Evolutionary conservation across 495 filamentous ascomycete genomes (phyloP).

Genomic region (Parmelia sp.): DNA sequence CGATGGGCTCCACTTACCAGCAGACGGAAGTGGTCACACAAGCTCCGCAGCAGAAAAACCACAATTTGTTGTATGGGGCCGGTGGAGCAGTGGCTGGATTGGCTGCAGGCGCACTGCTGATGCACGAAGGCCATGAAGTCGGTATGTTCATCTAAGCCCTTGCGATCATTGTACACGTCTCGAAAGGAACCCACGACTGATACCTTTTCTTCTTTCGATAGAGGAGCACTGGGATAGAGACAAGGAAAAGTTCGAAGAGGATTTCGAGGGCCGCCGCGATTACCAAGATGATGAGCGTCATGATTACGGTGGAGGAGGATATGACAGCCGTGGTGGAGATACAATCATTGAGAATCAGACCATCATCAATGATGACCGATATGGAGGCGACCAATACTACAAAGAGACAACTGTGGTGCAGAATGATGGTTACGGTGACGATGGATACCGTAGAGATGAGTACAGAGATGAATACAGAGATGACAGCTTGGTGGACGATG

Average conservation of each 20-base stretch:
- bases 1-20: constrained; percentile 6
- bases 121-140: constrained; percentile 6
- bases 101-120: constrained; percentile 1
- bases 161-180: neutral
- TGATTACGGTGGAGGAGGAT: neutral
- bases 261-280: neutral
- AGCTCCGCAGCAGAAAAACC: constrained; percentile 2
- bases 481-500: neutral
- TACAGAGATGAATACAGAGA: constrained; percentile 10
- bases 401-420: neutral
- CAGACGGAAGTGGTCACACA: neutral
- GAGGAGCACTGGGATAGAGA: constrained; percentile 1
- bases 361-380: neutral
- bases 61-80: neutral
- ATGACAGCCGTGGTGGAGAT: neutral
- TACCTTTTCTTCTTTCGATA: neutral
- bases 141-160: neutral
- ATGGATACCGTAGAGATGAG: neutral
- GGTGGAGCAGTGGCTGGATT: constrained; percentile 2
- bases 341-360: constrained; percentile 2
- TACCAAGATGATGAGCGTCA: neutral
- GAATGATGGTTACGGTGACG: neutral
- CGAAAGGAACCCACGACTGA: neutral
- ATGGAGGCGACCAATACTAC: neutral
- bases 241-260: constrained; percentile 1